Percentiles rank a stretch among this genome's conserved stretches.
These are phyloP conservation scores for Pisolithus marmoratus DNA, from an alignment of 768 basidiomycete genomes.

Conservation along the genomic window DNA sequence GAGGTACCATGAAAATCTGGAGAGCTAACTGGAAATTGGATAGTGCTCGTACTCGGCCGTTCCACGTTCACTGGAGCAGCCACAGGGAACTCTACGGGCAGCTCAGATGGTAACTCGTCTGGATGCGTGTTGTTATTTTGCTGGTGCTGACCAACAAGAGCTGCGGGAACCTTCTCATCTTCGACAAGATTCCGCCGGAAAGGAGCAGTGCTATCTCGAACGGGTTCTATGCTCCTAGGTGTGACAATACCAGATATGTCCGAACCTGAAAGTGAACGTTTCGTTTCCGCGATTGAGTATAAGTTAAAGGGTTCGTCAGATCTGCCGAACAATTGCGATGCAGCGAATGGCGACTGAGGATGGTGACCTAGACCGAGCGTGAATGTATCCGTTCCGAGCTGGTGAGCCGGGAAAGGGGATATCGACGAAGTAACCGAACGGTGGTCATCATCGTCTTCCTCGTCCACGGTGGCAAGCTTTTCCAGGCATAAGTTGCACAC, in stretches of 20 bases:
- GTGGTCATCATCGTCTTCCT: constrained; percentile 86
- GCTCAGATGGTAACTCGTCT: constrained; percentile 39
- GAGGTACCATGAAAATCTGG: constrained; percentile 52
- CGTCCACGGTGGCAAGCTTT: constrained; percentile 81
- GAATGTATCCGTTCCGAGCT: constrained; percentile 49
- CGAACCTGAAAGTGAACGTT: constrained; percentile 46
- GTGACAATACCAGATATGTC: constrained; percentile 50
- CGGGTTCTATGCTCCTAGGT: constrained; percentile 44
- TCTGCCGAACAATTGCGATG: constrained; percentile 76
- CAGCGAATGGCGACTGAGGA: constrained; percentile 83
- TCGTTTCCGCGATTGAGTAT: constrained; percentile 78
- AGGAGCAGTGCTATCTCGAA: constrained; percentile 57
- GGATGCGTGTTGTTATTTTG: constrained; percentile 20
- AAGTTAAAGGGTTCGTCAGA: constrained; percentile 75
- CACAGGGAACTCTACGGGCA: constrained; percentile 53
- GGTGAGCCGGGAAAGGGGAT: constrained; percentile 72
- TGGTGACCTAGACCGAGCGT: constrained; percentile 39
- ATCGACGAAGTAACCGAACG: constrained; percentile 75
- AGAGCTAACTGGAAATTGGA: constrained; percentile 77
- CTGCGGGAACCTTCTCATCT: constrained; percentile 61
- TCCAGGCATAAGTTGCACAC: constrained; percentile 96
- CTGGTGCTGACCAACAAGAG: constrained; percentile 36
- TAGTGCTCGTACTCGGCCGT: constrained; percentile 52
- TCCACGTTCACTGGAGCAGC: constrained; percentile 47
- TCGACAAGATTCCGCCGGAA: constrained; percentile 72